Evolutionary conservation across 108 stramenopile species (phyloP), one percentile per base, ranked within the genome.

Genomic region (Parietichytrium sp.): DNA sequence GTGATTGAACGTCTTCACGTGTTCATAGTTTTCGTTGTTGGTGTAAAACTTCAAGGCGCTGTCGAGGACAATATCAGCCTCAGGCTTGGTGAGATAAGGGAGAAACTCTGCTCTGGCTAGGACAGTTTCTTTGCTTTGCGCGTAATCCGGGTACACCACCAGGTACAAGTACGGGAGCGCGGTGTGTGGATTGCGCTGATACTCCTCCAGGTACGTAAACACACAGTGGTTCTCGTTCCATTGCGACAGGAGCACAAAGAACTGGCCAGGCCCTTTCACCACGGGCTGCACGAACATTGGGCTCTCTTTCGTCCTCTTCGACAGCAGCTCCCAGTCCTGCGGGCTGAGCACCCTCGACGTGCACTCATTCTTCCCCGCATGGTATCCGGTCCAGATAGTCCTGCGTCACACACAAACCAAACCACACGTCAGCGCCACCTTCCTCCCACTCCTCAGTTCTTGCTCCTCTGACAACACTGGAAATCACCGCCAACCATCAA

Each of bases 151-250:
- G 72, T 38, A 79, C 4, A n/a, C 81, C 15, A 25, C 15, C 30
- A 82, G 12, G 12, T 81, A 81, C 1, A 82, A 48, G 50, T 82
- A 82, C 16, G 82, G 82, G 20, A 77, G 61, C 16, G 82, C 82
- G 3, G 18, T 7, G 47, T 16, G 20, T 25, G 82, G 82, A 61
- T 82, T 47, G 29, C 47, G 49, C 31, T 51, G 42, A 36, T 82
- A 82, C 51, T 82, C 82, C 18, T 82, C 55, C 6, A 82, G 50
- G 61, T 36, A 82, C 25, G 82, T 82, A 29, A 82, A 33, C 42
- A 82, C 42, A 26, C 77, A 48, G 80, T 78, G 18, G 49, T 50
- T 38, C 4, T 80, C 79, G 3, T 82, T 81, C 47, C 81, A 82
- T 51, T 82, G 54, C 8, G 47, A 15, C 16, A 82, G 16, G 36